phyloP scores from a whole-genome alignment of 2,329 filamentous ascomycete species.

The Diaporthe helianthi region DNA sequence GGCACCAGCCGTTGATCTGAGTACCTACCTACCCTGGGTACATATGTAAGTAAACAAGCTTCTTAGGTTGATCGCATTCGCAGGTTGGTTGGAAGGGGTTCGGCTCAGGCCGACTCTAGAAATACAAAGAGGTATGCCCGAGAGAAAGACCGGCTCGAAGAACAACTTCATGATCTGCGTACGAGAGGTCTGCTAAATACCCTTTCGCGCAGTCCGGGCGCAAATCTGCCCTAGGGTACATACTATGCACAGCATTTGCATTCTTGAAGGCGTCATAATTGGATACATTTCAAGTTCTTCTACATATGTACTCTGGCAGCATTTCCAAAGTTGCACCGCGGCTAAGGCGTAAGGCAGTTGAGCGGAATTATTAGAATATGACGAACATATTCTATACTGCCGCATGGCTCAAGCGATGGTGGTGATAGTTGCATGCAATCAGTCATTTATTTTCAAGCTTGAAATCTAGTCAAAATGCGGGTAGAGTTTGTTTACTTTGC shows the following conservation, averaged over 20 bases:
- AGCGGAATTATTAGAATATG: neutral
- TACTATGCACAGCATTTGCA: neutral
- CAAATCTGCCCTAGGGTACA: no score
- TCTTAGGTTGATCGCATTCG: neutral
- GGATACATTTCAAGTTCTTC: neutral
- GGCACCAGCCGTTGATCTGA: neutral
- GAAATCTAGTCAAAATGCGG: neutral
- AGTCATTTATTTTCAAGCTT: neutral
- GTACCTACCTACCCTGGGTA: no score
- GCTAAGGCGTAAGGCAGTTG: neutral
- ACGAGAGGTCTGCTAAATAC: neutral
- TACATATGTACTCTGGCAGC: neutral
- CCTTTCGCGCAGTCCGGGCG: neutral
- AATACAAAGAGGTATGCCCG: neutral
- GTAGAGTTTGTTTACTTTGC: neutral
- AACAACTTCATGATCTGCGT: neutral
- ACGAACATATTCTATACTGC: neutral
- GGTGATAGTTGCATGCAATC: neutral
- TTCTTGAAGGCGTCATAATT: neutral
- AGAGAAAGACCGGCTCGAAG: neutral
- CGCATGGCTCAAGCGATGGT: neutral
- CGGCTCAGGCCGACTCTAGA: neutral
- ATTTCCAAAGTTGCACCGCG: no score
- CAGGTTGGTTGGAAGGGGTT: neutral
- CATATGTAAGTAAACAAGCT: neutral